Evolutionary conservation across 2,329 filamentous ascomycete species (phyloP).

Genomic region (Parasarocladium wereldwijsianum): DNA sequence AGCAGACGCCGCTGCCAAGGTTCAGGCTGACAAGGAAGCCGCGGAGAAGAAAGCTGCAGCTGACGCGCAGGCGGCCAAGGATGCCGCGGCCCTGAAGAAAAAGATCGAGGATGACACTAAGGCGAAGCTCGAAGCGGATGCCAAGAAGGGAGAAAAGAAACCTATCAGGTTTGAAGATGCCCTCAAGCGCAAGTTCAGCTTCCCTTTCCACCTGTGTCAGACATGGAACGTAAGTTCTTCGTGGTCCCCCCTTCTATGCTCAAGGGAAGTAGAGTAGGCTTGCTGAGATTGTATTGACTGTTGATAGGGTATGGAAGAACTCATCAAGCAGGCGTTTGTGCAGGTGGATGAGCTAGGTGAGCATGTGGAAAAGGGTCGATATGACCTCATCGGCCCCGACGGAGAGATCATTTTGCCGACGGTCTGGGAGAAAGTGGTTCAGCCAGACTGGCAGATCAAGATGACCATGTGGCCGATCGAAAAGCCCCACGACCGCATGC

Average conservation of each 20-base stretch:
- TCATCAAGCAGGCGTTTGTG: slow-evolving; percentile 72
- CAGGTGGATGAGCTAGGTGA: slow-evolving; percentile 65
- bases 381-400: slow-evolving; percentile 65
- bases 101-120: slow-evolving; percentile 19
- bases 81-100: slow-evolving; percentile 23
- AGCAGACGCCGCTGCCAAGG: slow-evolving; percentile 19
- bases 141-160: slow-evolving; percentile 40
- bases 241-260: background rate
- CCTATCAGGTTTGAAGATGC: slow-evolving; percentile 87
- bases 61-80: slow-evolving; percentile 14
- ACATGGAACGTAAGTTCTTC: slow-evolving; percentile 58
- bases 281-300: background rate
- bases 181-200: slow-evolving; percentile 80
- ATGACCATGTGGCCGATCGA: slow-evolving; percentile 48
- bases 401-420: slow-evolving; percentile 67
- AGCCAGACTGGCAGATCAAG: slow-evolving; percentile 48
- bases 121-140: slow-evolving; percentile 29
- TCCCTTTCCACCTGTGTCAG: slow-evolving; percentile 73
- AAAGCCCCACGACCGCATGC: slow-evolving; percentile 14
- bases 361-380: slow-evolving; percentile 64
- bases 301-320: slow-evolving; percentile 64
- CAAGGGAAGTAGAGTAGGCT: background rate
- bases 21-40: slow-evolving; percentile 25
- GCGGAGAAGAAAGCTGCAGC: slow-evolving; percentile 24
- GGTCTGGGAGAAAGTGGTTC: slow-evolving; percentile 68